phyloP scores from a whole-genome alignment of 306 rosid genomes.

The Echinosophora koreensis region DNA sequence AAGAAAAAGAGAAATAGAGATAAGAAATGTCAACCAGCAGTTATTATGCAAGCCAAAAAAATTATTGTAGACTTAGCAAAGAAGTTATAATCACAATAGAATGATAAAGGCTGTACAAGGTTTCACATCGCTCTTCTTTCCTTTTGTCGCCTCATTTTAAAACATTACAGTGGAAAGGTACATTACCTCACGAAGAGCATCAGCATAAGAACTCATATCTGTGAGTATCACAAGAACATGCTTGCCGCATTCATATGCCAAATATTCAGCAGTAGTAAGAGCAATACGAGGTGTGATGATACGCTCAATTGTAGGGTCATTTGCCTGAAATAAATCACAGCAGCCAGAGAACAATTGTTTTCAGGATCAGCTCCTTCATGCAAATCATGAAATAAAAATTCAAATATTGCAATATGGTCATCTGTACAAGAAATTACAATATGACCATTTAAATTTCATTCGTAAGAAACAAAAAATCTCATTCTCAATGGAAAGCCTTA shows the following conservation, averaged over 20 bases:
- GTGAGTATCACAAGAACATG: constrained; percentile 98
- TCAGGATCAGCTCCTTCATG: constrained; percentile 20
- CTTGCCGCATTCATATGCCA: constrained; percentile 99
- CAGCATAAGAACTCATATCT: constrained; percentile 99
- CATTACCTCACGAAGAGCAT: constrained; percentile 99
- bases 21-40: constrained; percentile 3
- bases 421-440: neutral
- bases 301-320: constrained; percentile 99
- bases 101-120: constrained; percentile 1
- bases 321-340: constrained; percentile 72
- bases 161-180: constrained; percentile 17
- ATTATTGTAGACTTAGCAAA: constrained; percentile 16
- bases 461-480: neutral
- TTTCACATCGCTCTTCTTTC: constrained; percentile 19
- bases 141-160: neutral
- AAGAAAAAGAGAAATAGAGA: neutral
- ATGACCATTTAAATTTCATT: neutral
- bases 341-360: constrained; percentile 37
- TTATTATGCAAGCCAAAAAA: constrained; percentile 16
- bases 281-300: constrained; percentile 99
- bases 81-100: constrained; percentile 21
- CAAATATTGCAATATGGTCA: neutral
- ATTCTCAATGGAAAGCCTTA: neutral
- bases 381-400: constrained; percentile 22
- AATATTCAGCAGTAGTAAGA: constrained; percentile 96